A percentile compares a stretch with the other conserved stretches of the same genome.
These are phyloP conservation scores for Chaetomium globosum DNA, from an alignment of 2,329 filamentous ascomycete genomes.

Conservation along the genomic window DNA sequence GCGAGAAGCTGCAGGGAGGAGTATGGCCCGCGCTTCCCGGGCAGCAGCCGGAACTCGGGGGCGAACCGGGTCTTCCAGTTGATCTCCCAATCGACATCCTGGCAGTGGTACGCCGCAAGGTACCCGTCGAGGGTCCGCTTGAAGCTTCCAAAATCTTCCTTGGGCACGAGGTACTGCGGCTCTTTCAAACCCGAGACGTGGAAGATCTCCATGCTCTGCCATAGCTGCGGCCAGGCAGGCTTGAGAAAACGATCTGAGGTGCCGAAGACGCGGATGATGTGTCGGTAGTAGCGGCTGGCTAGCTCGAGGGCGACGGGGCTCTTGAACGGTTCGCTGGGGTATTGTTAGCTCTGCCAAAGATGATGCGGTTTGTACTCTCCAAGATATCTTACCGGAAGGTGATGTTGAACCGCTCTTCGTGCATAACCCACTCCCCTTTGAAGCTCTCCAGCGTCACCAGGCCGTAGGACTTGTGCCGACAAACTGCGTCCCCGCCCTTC, in stretches of 20 bases:
- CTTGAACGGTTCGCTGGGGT: constrained; percentile 41
- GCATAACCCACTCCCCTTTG: constrained; percentile 52
- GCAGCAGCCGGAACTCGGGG: constrained; percentile 59
- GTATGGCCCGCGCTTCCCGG: constrained; percentile 48
- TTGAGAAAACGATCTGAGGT: constrained; percentile 59
- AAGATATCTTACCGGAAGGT: constrained; percentile 52
- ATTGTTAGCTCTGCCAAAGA: constrained; percentile 18
- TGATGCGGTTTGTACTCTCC: not conserved
- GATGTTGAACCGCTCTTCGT: constrained; percentile 60
- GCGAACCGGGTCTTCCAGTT: constrained; percentile 51
- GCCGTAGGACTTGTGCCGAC: constrained; percentile 55
- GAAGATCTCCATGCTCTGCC: constrained; percentile 57
- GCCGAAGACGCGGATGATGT: constrained; percentile 57
- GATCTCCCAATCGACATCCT: constrained; percentile 56
- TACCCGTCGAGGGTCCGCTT: constrained; percentile 59
- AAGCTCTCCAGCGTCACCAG: constrained; percentile 57
- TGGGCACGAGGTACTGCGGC: constrained; percentile 56
- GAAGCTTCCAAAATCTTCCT: constrained; percentile 57
- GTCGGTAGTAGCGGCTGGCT: constrained; percentile 57
- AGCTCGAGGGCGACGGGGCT: constrained; percentile 46
- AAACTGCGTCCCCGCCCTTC: constrained; percentile 50
- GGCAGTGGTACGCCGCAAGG: constrained; percentile 55
- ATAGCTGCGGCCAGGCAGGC: constrained; percentile 60
- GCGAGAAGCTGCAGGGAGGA: constrained; percentile 58
- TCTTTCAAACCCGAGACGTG: constrained; percentile 56